phyloP scores from a whole-genome alignment of 1,139 yeast species.

The Eremothecium sinecaudum region DNA sequence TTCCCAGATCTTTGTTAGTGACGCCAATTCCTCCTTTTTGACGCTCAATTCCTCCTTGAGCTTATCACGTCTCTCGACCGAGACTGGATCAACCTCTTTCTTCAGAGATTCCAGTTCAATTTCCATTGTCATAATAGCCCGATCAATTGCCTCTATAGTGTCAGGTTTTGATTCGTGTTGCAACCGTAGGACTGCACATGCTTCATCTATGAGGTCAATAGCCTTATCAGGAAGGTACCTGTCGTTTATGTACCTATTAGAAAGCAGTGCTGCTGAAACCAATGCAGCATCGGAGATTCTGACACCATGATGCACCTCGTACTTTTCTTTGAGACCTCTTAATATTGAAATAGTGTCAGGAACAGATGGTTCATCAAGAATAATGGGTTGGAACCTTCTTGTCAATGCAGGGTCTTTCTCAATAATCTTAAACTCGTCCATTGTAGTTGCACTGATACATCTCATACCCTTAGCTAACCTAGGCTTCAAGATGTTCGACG shows the following conservation, averaged over 20 bases:
- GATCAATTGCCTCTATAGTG: constrained; percentile 79
- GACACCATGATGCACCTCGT: constrained; percentile 98
- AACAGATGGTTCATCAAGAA: constrained; percentile 83
- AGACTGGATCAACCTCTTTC: constrained; percentile 82
- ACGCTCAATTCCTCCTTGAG: constrained; percentile 55
- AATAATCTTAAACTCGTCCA: constrained; percentile 81
- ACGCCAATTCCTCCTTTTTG: constrained; percentile 55
- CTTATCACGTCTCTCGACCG: constrained; percentile 58
- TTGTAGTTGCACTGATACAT: constrained; percentile 93
- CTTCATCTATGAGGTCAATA: constrained; percentile 92
- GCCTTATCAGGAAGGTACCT: constrained; percentile 92
- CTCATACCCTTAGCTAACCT: constrained; percentile 91
- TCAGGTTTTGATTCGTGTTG: constrained; percentile 98
- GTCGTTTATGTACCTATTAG: constrained; percentile 87
- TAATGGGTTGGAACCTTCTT: constrained; percentile 84
- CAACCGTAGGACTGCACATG: constrained; percentile 84
- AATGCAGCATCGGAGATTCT: constrained; percentile 86
- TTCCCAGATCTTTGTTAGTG: constrained; percentile 81
- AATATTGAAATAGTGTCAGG: constrained; percentile 85
- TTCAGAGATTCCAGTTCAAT: constrained; percentile 88
- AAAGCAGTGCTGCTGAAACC: constrained; percentile 86
- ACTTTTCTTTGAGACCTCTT: constrained; percentile 86
- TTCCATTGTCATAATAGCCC: constrained; percentile 86
- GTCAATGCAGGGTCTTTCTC: constrained; percentile 90
- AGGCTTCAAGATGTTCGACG: constrained; percentile 86